These are phyloP conservation scores for Boletus reticuloceps DNA, from an alignment of 768 basidiomycete species.

Conservation along the genomic window DNA sequence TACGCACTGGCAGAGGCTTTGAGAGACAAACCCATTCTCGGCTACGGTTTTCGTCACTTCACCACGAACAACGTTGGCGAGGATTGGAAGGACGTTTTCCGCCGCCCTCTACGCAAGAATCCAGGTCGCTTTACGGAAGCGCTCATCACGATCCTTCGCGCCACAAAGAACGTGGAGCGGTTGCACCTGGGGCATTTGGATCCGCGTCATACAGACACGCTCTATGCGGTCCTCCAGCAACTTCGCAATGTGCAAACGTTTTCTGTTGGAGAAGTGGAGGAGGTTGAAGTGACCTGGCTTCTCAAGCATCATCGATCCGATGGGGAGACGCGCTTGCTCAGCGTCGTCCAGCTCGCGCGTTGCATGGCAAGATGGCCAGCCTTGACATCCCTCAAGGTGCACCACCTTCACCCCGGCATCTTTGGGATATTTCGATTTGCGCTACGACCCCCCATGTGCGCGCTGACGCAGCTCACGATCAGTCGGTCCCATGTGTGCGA, in stretches of 20 bases:
- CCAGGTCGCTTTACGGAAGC: constrained; percentile 13
- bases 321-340: constrained; percentile 1
- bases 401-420: constrained; percentile 13
- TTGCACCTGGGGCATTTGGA: constrained; percentile 16
- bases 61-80: constrained; percentile 17
- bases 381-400: constrained; percentile 11
- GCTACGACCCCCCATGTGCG: constrained; percentile 14
- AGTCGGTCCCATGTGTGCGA: constrained; percentile 13
- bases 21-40: constrained; percentile 12
- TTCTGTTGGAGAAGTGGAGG: constrained; percentile 11
- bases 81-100: constrained; percentile 1
- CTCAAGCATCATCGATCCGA: background rate
- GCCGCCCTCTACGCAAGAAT: background rate
- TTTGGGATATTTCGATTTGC: constrained; percentile 11
- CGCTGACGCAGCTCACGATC: constrained; percentile 19
- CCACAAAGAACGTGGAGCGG: constrained; percentile 14
- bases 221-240: constrained; percentile 6
- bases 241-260: constrained; percentile 11
- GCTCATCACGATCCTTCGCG: constrained; percentile 16
- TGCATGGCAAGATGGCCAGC: constrained; percentile 17
- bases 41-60: constrained; percentile 9
- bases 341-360: constrained; percentile 16
- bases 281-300: background rate
- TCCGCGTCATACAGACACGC: constrained; percentile 5
- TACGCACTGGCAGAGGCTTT: constrained; percentile 17